Base-by-base conservation (phyloP, 441 rosid genomes). In the Theobroma grandiflorum region DNA sequence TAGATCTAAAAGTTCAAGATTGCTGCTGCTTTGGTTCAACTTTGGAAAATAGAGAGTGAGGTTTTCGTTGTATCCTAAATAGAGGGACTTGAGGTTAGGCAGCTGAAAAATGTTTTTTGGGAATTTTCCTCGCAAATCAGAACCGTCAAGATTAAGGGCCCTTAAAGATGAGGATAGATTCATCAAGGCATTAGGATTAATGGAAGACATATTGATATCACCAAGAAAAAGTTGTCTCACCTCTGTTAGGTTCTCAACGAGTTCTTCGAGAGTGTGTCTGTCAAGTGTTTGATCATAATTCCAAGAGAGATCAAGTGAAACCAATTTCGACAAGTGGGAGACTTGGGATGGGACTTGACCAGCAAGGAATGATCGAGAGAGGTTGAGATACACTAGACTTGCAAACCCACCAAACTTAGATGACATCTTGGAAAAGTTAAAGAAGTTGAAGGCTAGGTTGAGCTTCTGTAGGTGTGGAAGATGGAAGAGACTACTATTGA, bases 61-160 rank as follows among this genome's bases (percentile, higher is more conserved):
- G n/a, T n/a, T n/a, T n/a, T n/a, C n/a, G n/a, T n/a, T n/a, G n/a
- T n/a, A n/a, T n/a, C n/a, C n/a, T n/a, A n/a, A n/a, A n/a, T n/a
- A n/a, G n/a, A n/a, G n/a, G n/a, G n/a, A n/a, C n/a, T n/a, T n/a
- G n/a, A n/a, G n/a, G n/a, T n/a, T n/a, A n/a, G n/a, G n/a, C n/a
- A n/a, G n/a, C n/a, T n/a, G n/a, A n/a, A n/a, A n/a, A n/a, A n/a
- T n/a, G n/a, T n/a, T n/a, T n/a, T n/a, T n/a, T n/a, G n/a, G n/a
- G n/a, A n/a, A 85, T 63, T 72, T 53, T 8, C 84, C 87, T 15
- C 16, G 47, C 37, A 84, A 59, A 4, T 26, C 15, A 53, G 81
- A 77, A n/a, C 12, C 0, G 0, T 1, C 1, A 4, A 79, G 74
- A 40, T 1, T 38, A 14, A 72, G 75, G 16, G 42, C 40, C 14